Evolutionary conservation across 1,139 yeast genomes (phyloP), one percentile per base, ranked within the genome.

Genomic region (Pneumocystis murina): DNA sequence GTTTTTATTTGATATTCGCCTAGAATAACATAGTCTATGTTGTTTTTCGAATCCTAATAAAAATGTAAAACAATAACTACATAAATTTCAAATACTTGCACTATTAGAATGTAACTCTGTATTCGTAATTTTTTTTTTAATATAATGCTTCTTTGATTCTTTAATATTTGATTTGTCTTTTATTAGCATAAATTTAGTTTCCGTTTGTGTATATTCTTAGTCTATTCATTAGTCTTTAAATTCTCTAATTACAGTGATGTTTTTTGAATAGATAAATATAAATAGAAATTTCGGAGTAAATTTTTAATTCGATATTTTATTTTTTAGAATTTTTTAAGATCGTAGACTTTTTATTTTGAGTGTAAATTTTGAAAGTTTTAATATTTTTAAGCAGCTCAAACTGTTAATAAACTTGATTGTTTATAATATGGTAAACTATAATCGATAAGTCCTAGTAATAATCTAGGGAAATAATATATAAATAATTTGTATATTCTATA

Each of bases 1-100:
- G 60, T 38, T 58, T 58, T 58, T 58, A 58, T 38, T 12, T 58
- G 41, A 58, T 58, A 58, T 40, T 58, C 30, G 28, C 60, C 60
- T 5, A 58, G 33, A 58, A 38, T 38, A 58, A 58, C 60, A 58
- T 58, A 58, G 14, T 58, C 60, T 14, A 58, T 48, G 28, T 48
- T 48, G 20, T 48, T 48, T 48, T 24, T 12, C 10, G 55, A 48
- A 2, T 48, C 7, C 55, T 48, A 48, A 20, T 24, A 12, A 24
- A 48, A 48, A 48, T 20, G 24, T 24, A 17, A 10, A 41, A 48
- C 28, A 48, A 10, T 24, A 48, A 10, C 28, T 24, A 48, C 3
- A 24, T 16, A 48, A 48, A 24, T 24, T 48, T 24, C 28, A 12
- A 8, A 24, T 24, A 48, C n/a, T 48, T 48, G 6, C 33, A 48